Conservation (phyloP, 2,329 filamentous ascomycete genomes). For the Didymella pinodella region DNA sequence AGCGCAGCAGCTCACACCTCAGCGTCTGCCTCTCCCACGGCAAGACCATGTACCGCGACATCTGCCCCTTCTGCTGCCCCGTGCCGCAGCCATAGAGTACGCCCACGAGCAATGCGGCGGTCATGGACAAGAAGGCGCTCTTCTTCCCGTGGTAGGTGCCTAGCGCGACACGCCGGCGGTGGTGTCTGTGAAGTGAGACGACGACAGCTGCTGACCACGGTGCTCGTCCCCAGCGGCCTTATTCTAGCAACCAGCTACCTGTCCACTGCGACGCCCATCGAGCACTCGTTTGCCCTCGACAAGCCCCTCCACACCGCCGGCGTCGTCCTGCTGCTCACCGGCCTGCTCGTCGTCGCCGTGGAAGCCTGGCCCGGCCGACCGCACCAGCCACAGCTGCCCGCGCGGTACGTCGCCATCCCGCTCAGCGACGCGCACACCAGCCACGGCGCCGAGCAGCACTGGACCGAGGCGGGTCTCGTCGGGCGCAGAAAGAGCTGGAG, state of each 20-base stretch:
- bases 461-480: slow-evolving; percentile 35
- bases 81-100: slow-evolving; percentile 33
- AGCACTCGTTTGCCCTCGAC: slow-evolving; percentile 48
- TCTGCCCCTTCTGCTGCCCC: slow-evolving; percentile 32
- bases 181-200: not conserved
- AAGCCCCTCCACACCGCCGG: slow-evolving; percentile 47
- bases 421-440: slow-evolving; percentile 37
- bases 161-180: not conserved
- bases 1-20: slow-evolving; percentile 17
- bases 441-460: slow-evolving; percentile 36
- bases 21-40: slow-evolving; percentile 12
- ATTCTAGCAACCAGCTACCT: slow-evolving; percentile 46
- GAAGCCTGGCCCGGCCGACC: slow-evolving; percentile 33
- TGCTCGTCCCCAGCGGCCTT: slow-evolving; percentile 40
- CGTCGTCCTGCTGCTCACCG: slow-evolving; percentile 44
- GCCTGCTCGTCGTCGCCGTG: slow-evolving; percentile 42
- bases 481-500: slow-evolving; percentile 27
- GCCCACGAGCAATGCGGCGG: slow-evolving; percentile 40
- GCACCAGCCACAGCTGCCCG: slow-evolving; percentile 29
- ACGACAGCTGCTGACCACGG: slow-evolving; percentile 29
- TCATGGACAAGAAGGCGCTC: slow-evolving; percentile 49
- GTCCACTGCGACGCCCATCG: slow-evolving; percentile 38
- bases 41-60: slow-evolving; percentile 18
- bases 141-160: slow-evolving; percentile 45
- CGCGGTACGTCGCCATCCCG: slow-evolving; percentile 44